These are phyloP conservation scores for Choiromyces venosus DNA, from an alignment of 495 filamentous ascomycete species.

Conservation along the genomic window DNA sequence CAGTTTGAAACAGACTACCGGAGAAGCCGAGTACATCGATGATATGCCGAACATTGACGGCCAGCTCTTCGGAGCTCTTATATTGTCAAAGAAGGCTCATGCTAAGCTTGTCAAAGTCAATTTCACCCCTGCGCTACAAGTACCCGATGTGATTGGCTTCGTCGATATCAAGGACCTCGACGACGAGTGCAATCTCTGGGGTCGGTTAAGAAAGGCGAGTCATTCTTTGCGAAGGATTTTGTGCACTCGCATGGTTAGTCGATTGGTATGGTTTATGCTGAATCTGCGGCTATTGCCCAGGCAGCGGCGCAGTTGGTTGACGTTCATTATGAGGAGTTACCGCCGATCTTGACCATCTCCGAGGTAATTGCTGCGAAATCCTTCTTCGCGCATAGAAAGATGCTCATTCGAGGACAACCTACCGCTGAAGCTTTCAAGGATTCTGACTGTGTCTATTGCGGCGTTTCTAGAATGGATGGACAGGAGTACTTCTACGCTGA, in stretches of 20 bases:
- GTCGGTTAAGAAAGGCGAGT: too few relatives aligned
- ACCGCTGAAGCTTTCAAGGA: slow-evolving; percentile 42
- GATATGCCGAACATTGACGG: slow-evolving; percentile 45
- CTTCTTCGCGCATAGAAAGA: slow-evolving; percentile 41
- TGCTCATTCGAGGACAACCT: slow-evolving; percentile 43
- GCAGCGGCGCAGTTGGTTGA: slow-evolving; percentile 43
- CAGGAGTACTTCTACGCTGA: slow-evolving; percentile 49
- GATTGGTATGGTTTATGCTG: too few relatives aligned
- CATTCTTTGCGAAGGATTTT: too few relatives aligned
- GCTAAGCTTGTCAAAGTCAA: slow-evolving; percentile 45
- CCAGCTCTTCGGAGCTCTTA: slow-evolving; percentile 44
- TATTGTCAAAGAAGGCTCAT: slow-evolving; percentile 45
- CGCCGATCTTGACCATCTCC: slow-evolving; percentile 47
- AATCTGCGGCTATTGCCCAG: slow-evolving; percentile 44
- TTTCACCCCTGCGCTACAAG: slow-evolving; percentile 44
- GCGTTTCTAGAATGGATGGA: slow-evolving; percentile 45
- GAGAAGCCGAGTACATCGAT: slow-evolving; percentile 47
- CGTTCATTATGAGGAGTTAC: slow-evolving; percentile 45
- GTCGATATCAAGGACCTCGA: too few relatives aligned
- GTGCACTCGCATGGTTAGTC: too few relatives aligned
- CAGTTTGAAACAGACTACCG: slow-evolving; percentile 46
- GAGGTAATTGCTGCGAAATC: slow-evolving; percentile 48
- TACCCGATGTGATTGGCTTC: too few relatives aligned
- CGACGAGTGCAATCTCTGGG: too few relatives aligned
- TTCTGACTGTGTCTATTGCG: slow-evolving; percentile 44